A percentile compares a stretch with the other conserved stretches of the same genome.
Conservation (phyloP, 2,329 filamentous ascomycete genomes). For the Ramularia collo-cygni region DNA sequence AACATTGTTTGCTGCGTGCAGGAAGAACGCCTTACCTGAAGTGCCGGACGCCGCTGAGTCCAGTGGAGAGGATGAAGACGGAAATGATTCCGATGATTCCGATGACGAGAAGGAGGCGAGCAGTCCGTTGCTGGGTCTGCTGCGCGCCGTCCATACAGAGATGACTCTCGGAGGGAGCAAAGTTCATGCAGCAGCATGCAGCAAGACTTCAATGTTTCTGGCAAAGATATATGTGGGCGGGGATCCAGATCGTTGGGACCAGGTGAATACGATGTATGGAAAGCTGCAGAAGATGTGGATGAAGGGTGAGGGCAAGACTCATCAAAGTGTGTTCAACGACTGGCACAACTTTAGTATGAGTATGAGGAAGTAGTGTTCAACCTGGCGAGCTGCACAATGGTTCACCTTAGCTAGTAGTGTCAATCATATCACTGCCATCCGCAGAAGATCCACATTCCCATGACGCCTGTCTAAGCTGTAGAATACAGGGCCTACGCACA, state of each 20-base stretch:
- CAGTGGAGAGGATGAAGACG: background rate
- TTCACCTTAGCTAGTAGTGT: no score
- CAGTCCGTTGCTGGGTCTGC: constrained; percentile 46
- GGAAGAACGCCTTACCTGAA: constrained; percentile 37
- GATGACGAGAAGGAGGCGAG: constrained; percentile 23
- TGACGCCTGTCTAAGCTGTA: no score
- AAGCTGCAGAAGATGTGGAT: constrained; percentile 40
- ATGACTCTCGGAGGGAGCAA: constrained; percentile 58
- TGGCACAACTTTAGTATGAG: constrained; percentile 41
- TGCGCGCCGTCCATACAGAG: constrained; percentile 63
- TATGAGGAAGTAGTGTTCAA: no score
- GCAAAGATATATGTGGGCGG: constrained; percentile 54
- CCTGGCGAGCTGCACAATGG: no score
- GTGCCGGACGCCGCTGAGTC: constrained; percentile 23
- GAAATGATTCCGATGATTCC: background rate
- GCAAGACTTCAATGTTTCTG: constrained; percentile 62
- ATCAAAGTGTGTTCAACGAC: constrained; percentile 39
- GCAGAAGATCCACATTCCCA: no score
- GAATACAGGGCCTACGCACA: no score
- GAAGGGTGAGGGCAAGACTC: constrained; percentile 36
- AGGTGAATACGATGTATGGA: constrained; percentile 36
- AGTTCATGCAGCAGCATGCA: constrained; percentile 67
- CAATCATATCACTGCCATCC: no score
- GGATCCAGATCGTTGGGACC: constrained; percentile 34
- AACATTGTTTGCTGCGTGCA: constrained; percentile 61